phyloP scores from a whole-genome alignment of 2,329 filamentous ascomycete genomes.

The Fusarium multiceps region DNA sequence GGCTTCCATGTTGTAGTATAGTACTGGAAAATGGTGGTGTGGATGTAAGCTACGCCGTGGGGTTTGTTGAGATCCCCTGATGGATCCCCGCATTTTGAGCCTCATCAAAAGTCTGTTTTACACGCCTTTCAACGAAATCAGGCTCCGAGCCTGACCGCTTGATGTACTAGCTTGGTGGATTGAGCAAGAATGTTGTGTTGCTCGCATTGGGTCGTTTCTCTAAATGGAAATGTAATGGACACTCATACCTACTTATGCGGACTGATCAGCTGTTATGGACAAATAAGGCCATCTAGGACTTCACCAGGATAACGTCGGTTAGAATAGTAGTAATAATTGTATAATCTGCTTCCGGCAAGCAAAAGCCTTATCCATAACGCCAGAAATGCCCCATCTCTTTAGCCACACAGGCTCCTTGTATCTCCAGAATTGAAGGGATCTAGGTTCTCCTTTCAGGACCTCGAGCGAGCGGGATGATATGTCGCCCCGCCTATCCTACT shows the following conservation, averaged over 20 bases:
- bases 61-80: neutral
- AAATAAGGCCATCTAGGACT: neutral
- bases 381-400: constrained; percentile 37
- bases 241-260: neutral
- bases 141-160: neutral
- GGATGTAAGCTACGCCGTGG: neutral
- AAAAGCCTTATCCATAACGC: constrained; percentile 38
- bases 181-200: neutral
- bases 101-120: neutral
- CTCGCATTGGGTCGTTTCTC: neutral
- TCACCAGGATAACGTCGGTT: neutral
- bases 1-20: neutral
- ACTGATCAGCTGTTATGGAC: neutral
- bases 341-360: constrained; percentile 32
- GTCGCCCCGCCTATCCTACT: constrained; percentile 4
- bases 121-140: neutral
- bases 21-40: neutral
- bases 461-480: constrained; percentile 4
- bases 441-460: constrained; percentile 6
- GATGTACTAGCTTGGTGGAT: neutral
- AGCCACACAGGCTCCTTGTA: constrained; percentile 17
- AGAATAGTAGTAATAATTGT: constrained; percentile 22
- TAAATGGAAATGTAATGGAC: neutral
- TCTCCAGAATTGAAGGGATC: constrained; percentile 29
- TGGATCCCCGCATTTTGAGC: constrained; percentile 2